Base-by-base conservation (phyloP, 2,329 filamentous ascomycete species). In the Ascomycota sp. region DNA sequence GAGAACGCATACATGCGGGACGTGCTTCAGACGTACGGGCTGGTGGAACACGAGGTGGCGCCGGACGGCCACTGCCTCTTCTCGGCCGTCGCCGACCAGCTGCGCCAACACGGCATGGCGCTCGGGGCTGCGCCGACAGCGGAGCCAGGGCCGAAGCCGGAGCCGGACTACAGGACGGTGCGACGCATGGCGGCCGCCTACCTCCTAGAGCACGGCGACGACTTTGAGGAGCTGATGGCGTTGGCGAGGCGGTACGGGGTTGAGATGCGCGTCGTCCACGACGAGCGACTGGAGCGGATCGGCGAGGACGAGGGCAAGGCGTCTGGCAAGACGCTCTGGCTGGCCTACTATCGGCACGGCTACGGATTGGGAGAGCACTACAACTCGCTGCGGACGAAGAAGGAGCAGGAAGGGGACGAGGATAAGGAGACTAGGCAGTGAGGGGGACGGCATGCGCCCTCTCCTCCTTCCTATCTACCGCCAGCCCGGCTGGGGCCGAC, bases 281-380 rank as follows among this genome's bases (percentile, higher is more conserved):
- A 86, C 47, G 82, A 83, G 4, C 59, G 74, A 32, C 72, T 79
- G 33, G 81, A 92, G 48, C 75, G 67, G 40, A 80, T 95, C 36
- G 59, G 54, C 11, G 46, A 52, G 20, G 54, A 52, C 4, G 52
- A 57, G 30, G 59, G 55, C 15, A 48, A 51, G 31, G 59, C 55
- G 39, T 66, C 66, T 41, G 69, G 68, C 39, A 64, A 47, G 42
- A 44, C 42, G 23, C 23, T 92, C 30, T 95, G 89, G 86, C 51
- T 98, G 51, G 86, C 83, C 23, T 98, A 95, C 52, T 95, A 95
- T 53, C 67, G 79, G 43, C 83, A 94, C 56, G 81, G 80, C 29
- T 95, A 91, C 51, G 86, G 86, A 2, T 58, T 98, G 29, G 89
- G 89, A 9, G 89, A 95, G 57, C 89, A 98, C 55, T 98, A 98